Conservation (phyloP, 2,329 filamentous ascomycete species). For the Neofusicoccum sp. region DNA sequence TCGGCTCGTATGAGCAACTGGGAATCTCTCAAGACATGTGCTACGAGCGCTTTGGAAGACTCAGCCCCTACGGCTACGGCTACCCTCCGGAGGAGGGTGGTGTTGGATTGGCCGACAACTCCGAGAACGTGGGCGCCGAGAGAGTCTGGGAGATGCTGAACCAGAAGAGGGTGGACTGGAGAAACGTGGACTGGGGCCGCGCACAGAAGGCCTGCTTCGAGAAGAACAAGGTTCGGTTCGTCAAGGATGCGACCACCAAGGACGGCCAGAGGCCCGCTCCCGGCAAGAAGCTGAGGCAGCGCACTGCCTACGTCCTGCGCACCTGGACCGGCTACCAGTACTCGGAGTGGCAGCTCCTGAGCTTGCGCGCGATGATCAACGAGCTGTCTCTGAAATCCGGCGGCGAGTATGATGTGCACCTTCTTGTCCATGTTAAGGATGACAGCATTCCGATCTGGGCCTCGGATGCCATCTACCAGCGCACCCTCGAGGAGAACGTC, state of each 20-base stretch:
- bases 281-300: constrained; percentile 49
- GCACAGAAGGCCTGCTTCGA: constrained; percentile 52
- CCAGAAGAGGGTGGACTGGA: constrained; percentile 53
- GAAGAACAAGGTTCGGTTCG: constrained; percentile 53
- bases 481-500: constrained; percentile 67
- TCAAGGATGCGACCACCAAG: constrained; percentile 33
- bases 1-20: constrained; percentile 52
- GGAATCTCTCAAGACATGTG: constrained; percentile 52
- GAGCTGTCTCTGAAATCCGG: constrained; percentile 81
- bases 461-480: constrained; percentile 68
- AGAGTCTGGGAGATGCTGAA: constrained; percentile 60
- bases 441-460: constrained; percentile 76
- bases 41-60: constrained; percentile 54
- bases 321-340: constrained; percentile 83
- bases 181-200: constrained; percentile 51
- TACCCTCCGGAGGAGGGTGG: constrained; percentile 49
- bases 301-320: constrained; percentile 82
- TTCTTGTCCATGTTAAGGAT: constrained; percentile 84
- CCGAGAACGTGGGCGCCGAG: constrained; percentile 48
- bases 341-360: constrained; percentile 76
- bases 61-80: constrained; percentile 55
- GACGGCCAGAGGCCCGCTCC: constrained; percentile 29
- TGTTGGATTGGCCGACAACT: constrained; percentile 51
- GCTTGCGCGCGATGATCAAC: constrained; percentile 79
- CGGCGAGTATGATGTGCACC: constrained; percentile 83